Evolutionary conservation across 306 rosid species (phyloP), one percentile per base, ranked within the genome.

Genomic region (Corylus americana): DNA sequence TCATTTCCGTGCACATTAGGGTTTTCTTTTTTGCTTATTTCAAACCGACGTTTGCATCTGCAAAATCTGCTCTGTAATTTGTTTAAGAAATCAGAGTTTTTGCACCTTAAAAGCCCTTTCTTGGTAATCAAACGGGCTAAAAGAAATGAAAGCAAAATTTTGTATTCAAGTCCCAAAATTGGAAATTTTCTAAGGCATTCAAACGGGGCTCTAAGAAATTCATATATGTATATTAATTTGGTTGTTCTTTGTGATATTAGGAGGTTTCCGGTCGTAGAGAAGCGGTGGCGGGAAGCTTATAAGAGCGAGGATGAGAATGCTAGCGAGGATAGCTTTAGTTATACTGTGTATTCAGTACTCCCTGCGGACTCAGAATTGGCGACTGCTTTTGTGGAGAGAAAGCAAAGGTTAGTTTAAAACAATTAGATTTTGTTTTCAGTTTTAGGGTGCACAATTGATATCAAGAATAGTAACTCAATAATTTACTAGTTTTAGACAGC

Each of bases 221-320:
- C 51, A 2, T 11, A 27, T 51, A 5, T 5, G n/a, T 51, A 5
- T 5, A 17, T 47, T 37, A 11, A 25, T 25, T 79, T 39, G 72
- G 22, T 31, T 39, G 47, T 29, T 31, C 25, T 47, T 17, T 50
- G 51, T 42, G 29, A 39, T 76, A n/a, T 69, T 71, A 94, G 98
- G 98, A 86, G 88, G 85, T 95, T 95, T 74, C 97, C 98, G 61
- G 96, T 93, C 53, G 98, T 92, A 14, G 98, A 91, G 87, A 92
- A 88, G 85, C 92, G 94, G 79, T 95, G 99, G 99, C 89, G 90
- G 79, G 82, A 79, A 70, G 83, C 90, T 80, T 93, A 88, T 82
- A 83, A 77, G 80, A 31, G 61, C 55, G 83, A 80, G 74, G 74
- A 80, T 45, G 87, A 81, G 9, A 35, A n/a, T 27, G 61, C 77